phyloP scores from a whole-genome alignment of 2,329 filamentous ascomycete genomes.

The Acephala macrosclerotiorum region DNA sequence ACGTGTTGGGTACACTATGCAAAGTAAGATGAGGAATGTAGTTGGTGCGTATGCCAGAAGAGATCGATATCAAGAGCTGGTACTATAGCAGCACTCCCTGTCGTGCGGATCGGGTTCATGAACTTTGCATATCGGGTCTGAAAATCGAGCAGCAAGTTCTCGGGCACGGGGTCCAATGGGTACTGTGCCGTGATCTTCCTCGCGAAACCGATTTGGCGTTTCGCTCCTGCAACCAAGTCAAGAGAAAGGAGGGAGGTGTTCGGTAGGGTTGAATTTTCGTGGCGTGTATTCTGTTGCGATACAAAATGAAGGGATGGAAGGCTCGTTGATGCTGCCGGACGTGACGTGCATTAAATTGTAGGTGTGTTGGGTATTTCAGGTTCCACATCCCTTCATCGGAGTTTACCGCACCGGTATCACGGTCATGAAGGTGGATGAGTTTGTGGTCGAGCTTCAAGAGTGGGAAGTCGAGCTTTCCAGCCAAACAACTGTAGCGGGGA shows the following conservation, averaged over 20 bases:
- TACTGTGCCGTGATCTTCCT: conserved; percentile 7
- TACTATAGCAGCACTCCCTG: background rate
- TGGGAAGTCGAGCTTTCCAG: conserved; percentile 3
- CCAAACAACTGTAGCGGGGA: conserved; percentile 8
- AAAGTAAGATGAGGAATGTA: background rate
- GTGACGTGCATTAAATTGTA: background rate
- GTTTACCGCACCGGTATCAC: background rate
- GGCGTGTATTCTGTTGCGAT: no score
- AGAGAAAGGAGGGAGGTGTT: background rate
- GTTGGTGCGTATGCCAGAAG: conserved; percentile 15
- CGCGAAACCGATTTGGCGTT: conserved; percentile 11
- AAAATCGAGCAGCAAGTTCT: background rate
- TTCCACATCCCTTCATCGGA: background rate
- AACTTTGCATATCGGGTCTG: conserved; percentile 12
- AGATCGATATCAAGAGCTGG: conserved; percentile 12
- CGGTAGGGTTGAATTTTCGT: background rate
- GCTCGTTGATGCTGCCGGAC: background rate
- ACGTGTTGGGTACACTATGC: conserved; percentile 9
- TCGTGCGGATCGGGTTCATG: conserved; percentile 7
- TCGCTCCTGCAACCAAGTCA: background rate
- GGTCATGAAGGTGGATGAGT: background rate
- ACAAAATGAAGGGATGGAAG: background rate
- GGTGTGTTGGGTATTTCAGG: background rate
- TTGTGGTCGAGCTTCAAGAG: background rate
- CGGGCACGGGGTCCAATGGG: conserved; percentile 10